Conservation (phyloP, 2,329 filamentous ascomycete genomes). For the Dryadomyces quercivorus region DNA sequence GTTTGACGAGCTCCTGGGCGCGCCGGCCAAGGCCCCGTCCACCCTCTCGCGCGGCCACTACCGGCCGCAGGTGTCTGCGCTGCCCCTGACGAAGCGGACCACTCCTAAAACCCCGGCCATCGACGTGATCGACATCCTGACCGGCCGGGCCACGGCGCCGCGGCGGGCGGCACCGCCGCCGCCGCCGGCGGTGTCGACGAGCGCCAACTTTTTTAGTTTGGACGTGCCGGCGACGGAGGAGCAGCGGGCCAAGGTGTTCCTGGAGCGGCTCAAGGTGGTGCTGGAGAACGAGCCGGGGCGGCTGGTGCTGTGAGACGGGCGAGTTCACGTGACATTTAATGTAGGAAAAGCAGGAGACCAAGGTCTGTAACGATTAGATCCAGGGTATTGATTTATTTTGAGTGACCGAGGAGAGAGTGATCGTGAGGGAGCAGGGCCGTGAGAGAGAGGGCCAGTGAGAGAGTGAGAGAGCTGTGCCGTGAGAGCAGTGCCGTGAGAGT, state of each 20-base stretch:
- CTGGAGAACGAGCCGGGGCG: conserved; percentile 70
- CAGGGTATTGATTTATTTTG: too few relatives aligned
- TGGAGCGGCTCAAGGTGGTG: conserved; percentile 75
- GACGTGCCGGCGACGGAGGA: conserved; percentile 70
- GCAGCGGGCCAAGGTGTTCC: conserved; percentile 66
- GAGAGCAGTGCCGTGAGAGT: too few relatives aligned
- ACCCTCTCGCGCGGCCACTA: conserved; percentile 50
- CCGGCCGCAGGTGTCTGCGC: conserved; percentile 55
- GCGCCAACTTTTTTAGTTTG: conserved; percentile 70
- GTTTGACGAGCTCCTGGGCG: conserved; percentile 77
- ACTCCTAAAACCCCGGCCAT: conserved; percentile 24
- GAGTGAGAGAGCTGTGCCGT: too few relatives aligned
- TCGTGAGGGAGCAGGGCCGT: too few relatives aligned
- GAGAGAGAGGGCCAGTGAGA: too few relatives aligned
- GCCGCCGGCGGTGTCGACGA: conserved; percentile 35
- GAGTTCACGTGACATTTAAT: background rate
- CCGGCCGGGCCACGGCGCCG: conserved; percentile 5
- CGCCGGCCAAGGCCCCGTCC: conserved; percentile 23
- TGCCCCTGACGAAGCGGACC: conserved; percentile 31
- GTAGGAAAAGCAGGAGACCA: too few relatives aligned
- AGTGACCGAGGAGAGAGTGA: too few relatives aligned
- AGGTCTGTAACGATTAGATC: too few relatives aligned
- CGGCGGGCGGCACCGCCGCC: conserved; percentile 26
- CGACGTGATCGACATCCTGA: conserved; percentile 70
- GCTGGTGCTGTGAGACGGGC: conserved; percentile 42